Percentiles rank a stretch among this genome's conserved stretches.
Conservation (phyloP, 306 rosid genomes). For the Fragaria iinumae region DNA sequence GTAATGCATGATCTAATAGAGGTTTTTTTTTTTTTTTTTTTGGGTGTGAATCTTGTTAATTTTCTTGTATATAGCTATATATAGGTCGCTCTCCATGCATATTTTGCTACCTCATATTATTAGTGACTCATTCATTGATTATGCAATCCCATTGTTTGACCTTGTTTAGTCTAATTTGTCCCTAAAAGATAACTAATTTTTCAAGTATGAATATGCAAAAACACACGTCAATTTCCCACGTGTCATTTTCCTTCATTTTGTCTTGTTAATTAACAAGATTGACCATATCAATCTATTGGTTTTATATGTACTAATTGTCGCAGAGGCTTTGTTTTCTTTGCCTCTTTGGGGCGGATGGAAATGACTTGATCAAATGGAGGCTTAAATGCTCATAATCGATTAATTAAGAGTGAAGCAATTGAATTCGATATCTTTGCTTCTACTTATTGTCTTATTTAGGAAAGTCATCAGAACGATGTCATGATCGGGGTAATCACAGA, state of each 20-base stretch:
- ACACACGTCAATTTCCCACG: not conserved
- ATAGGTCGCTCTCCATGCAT: not conserved
- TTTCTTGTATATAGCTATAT: too few species aligned
- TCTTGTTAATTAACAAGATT: not conserved
- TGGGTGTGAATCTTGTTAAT: not conserved
- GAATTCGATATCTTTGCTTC: not conserved
- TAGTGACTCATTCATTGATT: not conserved
- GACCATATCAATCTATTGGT: not conserved
- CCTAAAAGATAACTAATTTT: not conserved
- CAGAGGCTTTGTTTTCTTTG: not conserved
- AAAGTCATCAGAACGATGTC: slow-evolving; percentile 1
- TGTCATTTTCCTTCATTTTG: not conserved
- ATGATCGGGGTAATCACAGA: not conserved
- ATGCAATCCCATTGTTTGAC: not conserved
- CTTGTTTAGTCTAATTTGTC: not conserved
- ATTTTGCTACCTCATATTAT: not conserved
- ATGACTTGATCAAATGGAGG: not conserved
- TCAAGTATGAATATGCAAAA: not conserved
- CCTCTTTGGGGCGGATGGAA: not conserved
- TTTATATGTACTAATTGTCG: not conserved
- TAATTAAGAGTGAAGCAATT: not conserved
- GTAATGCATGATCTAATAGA: not conserved
- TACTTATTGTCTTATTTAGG: not conserved
- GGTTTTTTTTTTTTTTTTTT: not conserved
- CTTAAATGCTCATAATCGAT: too few species aligned